Base-by-base conservation (phyloP, 495 filamentous ascomycete species). In the Thermothielavioides terrestris region DNA sequence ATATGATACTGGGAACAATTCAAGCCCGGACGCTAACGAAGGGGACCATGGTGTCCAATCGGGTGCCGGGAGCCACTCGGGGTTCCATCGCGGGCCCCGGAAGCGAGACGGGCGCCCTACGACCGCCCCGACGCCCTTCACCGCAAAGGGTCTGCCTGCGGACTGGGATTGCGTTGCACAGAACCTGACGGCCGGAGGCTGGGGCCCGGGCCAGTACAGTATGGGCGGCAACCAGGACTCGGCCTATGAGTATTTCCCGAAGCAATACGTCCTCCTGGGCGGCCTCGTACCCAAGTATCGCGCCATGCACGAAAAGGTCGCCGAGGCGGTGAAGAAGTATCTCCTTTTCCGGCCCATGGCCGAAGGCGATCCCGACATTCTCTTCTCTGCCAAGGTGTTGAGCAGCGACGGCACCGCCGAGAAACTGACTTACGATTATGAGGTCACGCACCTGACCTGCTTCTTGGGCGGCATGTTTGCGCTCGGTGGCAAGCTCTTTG, bases 381-480 rank as follows among this genome's bases (percentile, higher is more conserved):
- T 95, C 2, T 84, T 97, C 57, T 77, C 81, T 0, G 77, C 82
- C 11, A 74, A 70, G 51, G 66, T 74, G 10, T 51, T 45, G 26
- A 71, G 65, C 23, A 12, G 28, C 15, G 68, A 70, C 17, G 61
- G 62, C 2, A 74, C 74, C 14, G 63, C 65, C 35, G 47, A 56
- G 15, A 67, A 66, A 15, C 58, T 71, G 8, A 54, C 50, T 15
- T 68, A 77, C 31, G 64, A 74, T 15, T 78, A 77, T 49, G 84
- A 92, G 54, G 75, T 78, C 4, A 77, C 81, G 8, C 89, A 96
- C 70, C 74, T 95, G 25, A 83, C 83, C 12, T 98, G 92, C 62
- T 98, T 97, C 59, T 74, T 85, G 17, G 92, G 92, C 10, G 92
- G 89, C 42, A 97, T 97, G 92, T 84, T 94, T 49, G 94, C 81